phyloP scores from a whole-genome alignment of 2,329 filamentous ascomycete species.

The Aspergillus transmontanensis region DNA sequence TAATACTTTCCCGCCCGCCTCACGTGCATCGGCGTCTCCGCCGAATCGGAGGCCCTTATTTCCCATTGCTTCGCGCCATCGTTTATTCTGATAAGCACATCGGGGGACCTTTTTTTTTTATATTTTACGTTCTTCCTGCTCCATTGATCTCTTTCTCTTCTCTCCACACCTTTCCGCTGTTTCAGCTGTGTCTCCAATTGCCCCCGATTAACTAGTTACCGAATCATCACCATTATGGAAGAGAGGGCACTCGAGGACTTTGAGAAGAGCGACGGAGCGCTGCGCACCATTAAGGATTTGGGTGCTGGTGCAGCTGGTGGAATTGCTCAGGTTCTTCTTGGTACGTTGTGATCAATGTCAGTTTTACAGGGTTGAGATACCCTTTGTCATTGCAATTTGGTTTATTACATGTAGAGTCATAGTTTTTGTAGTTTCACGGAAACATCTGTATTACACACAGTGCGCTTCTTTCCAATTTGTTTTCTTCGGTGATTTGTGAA shows the following conservation, averaged over 20 bases:
- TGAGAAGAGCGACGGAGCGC: constrained; percentile 43
- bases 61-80: constrained; percentile 20
- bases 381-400: neutral
- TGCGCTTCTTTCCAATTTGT: constrained; percentile 1
- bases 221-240: constrained; percentile 28
- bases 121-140: neutral
- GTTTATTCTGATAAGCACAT: constrained; percentile 18
- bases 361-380: neutral
- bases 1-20: constrained; percentile 22
- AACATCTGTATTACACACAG: neutral
- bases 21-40: constrained; percentile 35
- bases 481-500: neutral
- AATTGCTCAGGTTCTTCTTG: constrained; percentile 89
- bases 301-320: constrained; percentile 89
- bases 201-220: neutral
- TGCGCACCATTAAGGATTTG: constrained; percentile 81
- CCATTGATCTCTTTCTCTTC: neutral
- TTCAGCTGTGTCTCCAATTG: constrained; percentile 5
- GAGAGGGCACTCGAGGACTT: constrained; percentile 39
- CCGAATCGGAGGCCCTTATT: constrained; percentile 34
- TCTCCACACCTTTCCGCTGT: neutral
- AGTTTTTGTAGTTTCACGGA: neutral
- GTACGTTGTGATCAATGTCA: constrained; percentile 57
- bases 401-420: neutral
- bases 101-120: constrained; percentile 4